Percentiles rank a stretch among this genome's conserved stretches.
These are phyloP conservation scores for Sclerotinia borealis DNA, from an alignment of 2,329 filamentous ascomycete genomes.

Conservation along the genomic window DNA sequence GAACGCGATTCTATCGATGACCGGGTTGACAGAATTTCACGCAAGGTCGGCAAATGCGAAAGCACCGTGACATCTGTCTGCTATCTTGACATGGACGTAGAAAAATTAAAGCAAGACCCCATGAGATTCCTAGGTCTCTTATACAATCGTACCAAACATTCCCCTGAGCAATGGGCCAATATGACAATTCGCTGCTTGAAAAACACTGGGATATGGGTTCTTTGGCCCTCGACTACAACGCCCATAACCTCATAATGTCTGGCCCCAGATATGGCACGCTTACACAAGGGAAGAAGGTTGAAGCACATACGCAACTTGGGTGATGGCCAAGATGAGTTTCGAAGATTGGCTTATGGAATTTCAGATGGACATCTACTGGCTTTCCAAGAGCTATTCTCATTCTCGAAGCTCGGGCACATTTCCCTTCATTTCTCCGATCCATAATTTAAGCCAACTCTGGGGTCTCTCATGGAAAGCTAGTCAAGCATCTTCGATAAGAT, in stretches of 20 bases:
- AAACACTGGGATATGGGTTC: neutral
- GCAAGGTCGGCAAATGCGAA: neutral
- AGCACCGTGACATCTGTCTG: neutral
- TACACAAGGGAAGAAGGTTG: neutral
- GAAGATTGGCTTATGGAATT: no score
- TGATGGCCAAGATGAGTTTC: no score
- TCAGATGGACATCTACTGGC: neutral
- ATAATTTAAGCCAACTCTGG: slow-evolving; percentile 8
- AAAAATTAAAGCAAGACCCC: neutral
- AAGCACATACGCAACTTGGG: no score
- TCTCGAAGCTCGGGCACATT: slow-evolving; percentile 13
- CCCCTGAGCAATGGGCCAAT: no score
- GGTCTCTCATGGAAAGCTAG: neutral
- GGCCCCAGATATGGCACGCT: slow-evolving; percentile 8
- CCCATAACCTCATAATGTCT: slow-evolving; percentile 6
- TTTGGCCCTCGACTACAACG: neutral
- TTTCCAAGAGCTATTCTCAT: slow-evolving; percentile 13
- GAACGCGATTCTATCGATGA: no score
- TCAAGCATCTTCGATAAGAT: neutral
- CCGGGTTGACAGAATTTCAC: neutral
- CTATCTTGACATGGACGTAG: neutral
- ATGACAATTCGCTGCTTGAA: no score
- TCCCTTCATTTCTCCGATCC: neutral
- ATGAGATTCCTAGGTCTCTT: no score
- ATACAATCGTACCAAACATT: no score